These are phyloP conservation scores for Handroanthus guayacan DNA, from an alignment of 257 asterid species.

Conservation along the genomic window DNA sequence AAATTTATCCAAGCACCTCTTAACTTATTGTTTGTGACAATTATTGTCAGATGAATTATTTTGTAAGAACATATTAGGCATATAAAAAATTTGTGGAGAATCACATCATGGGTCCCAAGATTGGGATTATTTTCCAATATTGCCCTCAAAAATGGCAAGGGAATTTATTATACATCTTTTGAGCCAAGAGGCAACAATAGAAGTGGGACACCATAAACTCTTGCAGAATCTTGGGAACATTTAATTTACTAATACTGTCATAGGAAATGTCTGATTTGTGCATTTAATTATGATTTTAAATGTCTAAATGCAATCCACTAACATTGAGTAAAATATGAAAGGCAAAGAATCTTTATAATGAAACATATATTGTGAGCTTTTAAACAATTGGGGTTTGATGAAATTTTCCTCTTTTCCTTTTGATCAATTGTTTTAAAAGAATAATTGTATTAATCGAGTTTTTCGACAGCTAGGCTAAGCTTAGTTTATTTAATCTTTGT, in stretches of 20 bases:
- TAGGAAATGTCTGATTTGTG: not conserved
- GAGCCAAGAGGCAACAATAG: not conserved
- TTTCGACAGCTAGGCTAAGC: not conserved
- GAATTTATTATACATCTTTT: not conserved
- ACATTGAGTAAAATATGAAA: not conserved
- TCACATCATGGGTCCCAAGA: no score
- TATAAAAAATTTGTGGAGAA: no score
- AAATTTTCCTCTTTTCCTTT: no score
- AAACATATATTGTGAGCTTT: not conserved
- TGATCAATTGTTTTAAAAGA: not conserved
- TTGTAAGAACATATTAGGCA: no score
- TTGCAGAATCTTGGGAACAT: not conserved
- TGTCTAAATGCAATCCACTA: not conserved
- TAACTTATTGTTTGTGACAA: no score
- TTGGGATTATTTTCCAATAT: no score
- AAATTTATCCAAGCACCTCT: no score
- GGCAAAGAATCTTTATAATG: no score
- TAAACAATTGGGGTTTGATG: not conserved
- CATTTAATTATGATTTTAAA: not conserved
- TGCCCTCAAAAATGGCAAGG: no score
- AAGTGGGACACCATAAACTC: not conserved
- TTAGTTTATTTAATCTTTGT: no score
- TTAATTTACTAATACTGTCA: not conserved
- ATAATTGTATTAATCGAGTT: not conserved
- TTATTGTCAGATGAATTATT: no score